Evolutionary conservation across 345 rosid species (phyloP), one percentile per base, ranked within the genome.

Genomic region (Murraya paniculata): DNA sequence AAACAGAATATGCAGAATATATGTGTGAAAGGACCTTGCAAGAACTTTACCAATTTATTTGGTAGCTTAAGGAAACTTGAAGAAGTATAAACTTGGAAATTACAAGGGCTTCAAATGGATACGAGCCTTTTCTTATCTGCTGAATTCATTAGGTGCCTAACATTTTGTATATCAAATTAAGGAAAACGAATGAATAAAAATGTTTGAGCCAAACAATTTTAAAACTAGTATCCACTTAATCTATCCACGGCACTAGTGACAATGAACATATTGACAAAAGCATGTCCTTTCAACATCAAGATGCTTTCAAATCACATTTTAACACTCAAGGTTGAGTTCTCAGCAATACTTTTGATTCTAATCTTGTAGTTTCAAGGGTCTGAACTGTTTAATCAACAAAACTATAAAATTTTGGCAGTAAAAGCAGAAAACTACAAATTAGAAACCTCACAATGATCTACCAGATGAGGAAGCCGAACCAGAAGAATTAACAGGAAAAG

Each of bases 371-470:
- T 73, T 59, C 55, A 24, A 36, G 56, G 39, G 48, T 33, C 33
- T 41, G 16, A 41, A 36, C n/a, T 7, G 2, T 28, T 27, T 28
- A 28, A 78, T 53, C 76, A 62, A 75, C 57, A 57, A 72, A 58
- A 57, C 41, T 1, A 31, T 13, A 33, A 60, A 55, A 11, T 75
- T 30, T 21, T 21, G 24, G 36, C 36, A 6, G 50, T 31, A 8
- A 75, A 30, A 72, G 68, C 28, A 33, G 10, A 5, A 53, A 33
- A 64, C 45, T 50, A 71, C 78, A 80, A 80, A 79, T 74, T 66
- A 75, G 87, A 84, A 82, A 75, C 85, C 92, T 88, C 85, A 91
- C 91, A 79, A 66, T 85, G 90, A 84, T 87, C 83, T 87, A 84
- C 86, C 90, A 57, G 92, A 82, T 75, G 86, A 86, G 72, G 90